These are phyloP conservation scores for Fusarium mexicanum DNA, from an alignment of 2,329 filamentous ascomycete species.

Conservation along the genomic window DNA sequence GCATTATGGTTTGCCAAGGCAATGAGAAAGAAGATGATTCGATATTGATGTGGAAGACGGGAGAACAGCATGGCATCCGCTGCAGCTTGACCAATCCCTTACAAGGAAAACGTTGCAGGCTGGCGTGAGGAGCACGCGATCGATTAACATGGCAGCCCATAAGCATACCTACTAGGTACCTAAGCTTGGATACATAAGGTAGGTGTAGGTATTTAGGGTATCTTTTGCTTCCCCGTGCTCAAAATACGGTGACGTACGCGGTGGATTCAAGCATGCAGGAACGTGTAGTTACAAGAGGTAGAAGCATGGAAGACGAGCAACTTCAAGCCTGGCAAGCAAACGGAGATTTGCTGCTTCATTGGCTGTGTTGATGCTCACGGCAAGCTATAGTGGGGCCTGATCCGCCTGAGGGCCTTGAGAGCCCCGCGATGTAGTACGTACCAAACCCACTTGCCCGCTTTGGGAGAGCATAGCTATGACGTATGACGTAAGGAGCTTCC, in stretches of 20 bases:
- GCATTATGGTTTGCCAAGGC: constrained; percentile 15
- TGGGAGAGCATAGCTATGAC: constrained; percentile 35
- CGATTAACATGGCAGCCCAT: constrained; percentile 6
- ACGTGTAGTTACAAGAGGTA: constrained; percentile 9
- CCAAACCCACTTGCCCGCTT: constrained; percentile 12
- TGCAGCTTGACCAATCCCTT: constrained; percentile 12
- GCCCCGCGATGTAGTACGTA: constrained; percentile 31
- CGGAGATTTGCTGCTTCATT: constrained; percentile 7
- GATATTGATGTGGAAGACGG: constrained; percentile 22
- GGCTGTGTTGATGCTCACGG: background rate
- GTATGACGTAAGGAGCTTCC: constrained; percentile 35
- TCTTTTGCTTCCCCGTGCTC: constrained; percentile 1
- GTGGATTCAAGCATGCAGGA: constrained; percentile 40
- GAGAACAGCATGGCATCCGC: constrained; percentile 24
- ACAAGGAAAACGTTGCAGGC: background rate
- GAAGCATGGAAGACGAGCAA: constrained; percentile 13
- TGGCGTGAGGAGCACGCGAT: constrained; percentile 31
- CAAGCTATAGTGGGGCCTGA: constrained; percentile 3
- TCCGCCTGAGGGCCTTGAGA: background rate
- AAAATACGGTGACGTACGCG: constrained; percentile 39
- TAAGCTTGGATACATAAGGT: background rate
- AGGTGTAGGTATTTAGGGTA: background rate
- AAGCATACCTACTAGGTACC: too few relatives aligned
- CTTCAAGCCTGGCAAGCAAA: constrained; percentile 28
- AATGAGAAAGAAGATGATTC: constrained; percentile 13